Evolutionary conservation across 2,329 filamentous ascomycete species (phyloP), one percentile per base, ranked within the genome.

Genomic region (Fusarium pseudoanthophilum): DNA sequence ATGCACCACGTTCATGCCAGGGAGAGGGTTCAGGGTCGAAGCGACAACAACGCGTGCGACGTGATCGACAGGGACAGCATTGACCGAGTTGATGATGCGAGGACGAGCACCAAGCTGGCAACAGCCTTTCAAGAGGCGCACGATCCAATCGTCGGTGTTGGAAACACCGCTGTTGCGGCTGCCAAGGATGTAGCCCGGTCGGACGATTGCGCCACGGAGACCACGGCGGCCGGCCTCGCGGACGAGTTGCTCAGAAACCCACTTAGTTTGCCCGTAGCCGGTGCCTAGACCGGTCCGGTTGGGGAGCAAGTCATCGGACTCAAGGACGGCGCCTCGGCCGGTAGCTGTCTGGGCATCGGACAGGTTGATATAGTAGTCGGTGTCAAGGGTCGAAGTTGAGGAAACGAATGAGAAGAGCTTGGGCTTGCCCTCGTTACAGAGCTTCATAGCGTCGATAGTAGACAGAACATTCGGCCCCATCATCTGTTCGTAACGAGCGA

Each of bases 181-280:
- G 32, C 42, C 56, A 30, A 59, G 56, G 20, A 59, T 51, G n/a
- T 59, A 59, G 21, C 56, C 56, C 18, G 56, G 56, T 32, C 56
- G 56, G 43, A 59, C 56, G 32, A 59, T n/a, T 28, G 56, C 32
- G 20, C 56, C 56, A 34, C 32, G 34, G 42, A 59, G 56, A 36
- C 56, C 56, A 28, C 56, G 56, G 34, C 43, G 32, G 43, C 56
- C 56, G 20, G 43, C 56, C 43, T 59, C 56, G 11, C 56, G 56
- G 42, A 59, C 56, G 43, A 59, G 56, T 30, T 59, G 43, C 34
- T 59, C 43, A 20, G 56, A 59, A 16, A 59, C 56, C 56, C 56
- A 59, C 21, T 59, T 59, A 11, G 56, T 37, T n/a, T 59, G 56
- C 15, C 56, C 56, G 43, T 59, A 59, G 20, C 56, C 56, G 20